Evolutionary conservation across 257 asterid genomes (phyloP), one percentile per base, ranked within the genome.

Genomic region (Nicotiana noctiflora): DNA sequence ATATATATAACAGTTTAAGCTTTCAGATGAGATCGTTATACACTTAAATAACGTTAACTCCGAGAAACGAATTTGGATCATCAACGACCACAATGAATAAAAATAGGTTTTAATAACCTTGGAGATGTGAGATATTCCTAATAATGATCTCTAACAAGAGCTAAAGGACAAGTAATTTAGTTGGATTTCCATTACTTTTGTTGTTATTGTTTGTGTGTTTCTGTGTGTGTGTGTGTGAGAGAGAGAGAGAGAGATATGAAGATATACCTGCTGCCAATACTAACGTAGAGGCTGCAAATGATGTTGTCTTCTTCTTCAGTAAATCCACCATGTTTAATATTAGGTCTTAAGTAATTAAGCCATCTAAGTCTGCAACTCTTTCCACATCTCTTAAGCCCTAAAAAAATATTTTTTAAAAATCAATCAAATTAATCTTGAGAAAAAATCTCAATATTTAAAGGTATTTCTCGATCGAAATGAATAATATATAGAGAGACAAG

Each of bases 291-390:
- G 90, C 91, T 93, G 87, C 98, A 95, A 65, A 95, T 95, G 88
- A 89, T 91, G 75, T 89, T 92, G 86, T 95, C 99, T 87, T 95
- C 99, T 92, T 95, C 99, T 87, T 95, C 99, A 74, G 97, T 95
- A 82, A 95, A 95, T 61, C 97, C 98, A 53, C 99, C 99, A 80
- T 95, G 99, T 81, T 90, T 95, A 77, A 95, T 89, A 61, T 95
- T 92, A 46, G 99, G 98, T 87, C 99, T 84, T 82, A 95, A 84
- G 84, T 95, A 95, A 86, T 95, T 95, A 29, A 95, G 80, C 99
- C 99, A 95, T 84, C 99, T 88, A 19, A 95, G 85, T 61, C 98
- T 89, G 86, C 98, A 95, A 83, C 99, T 95, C 89, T 95, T 95
- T 83, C 99, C 99, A 77, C 99, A 95, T 84, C 99, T 87, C 93